Evolutionary conservation across 2,329 filamentous ascomycete species (phyloP).

Genomic region (Lizonia empirigonia): DNA sequence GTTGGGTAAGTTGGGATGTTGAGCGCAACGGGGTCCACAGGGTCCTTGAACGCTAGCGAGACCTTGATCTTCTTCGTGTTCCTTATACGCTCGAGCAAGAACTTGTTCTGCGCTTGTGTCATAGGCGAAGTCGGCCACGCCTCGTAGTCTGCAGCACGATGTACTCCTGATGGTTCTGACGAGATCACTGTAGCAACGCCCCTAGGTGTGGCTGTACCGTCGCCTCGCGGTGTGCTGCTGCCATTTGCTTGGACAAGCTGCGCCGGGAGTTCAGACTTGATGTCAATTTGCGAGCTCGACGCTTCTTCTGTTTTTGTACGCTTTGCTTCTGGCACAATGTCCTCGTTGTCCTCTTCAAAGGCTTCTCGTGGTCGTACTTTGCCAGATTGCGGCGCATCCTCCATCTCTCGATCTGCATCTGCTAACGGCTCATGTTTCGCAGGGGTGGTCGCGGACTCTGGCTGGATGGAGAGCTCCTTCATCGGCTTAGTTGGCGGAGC

Average conservation of each 20-base stretch:
- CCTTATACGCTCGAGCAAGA: slow-evolving; percentile 69
- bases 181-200: slow-evolving; percentile 35
- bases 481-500: slow-evolving; percentile 42
- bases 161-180: slow-evolving; percentile 38
- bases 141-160: slow-evolving; percentile 42
- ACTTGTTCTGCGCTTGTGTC: slow-evolving; percentile 64
- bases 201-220: slow-evolving; percentile 28
- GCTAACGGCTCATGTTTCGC: slow-evolving; percentile 26
- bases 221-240: slow-evolving; percentile 25
- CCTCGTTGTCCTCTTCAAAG: slow-evolving; percentile 66
- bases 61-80: slow-evolving; percentile 86
- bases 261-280: slow-evolving; percentile 51
- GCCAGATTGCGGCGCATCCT: slow-evolving; percentile 47
- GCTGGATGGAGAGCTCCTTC: slow-evolving; percentile 40
- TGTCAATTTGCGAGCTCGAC: slow-evolving; percentile 42
- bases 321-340: slow-evolving; percentile 70
- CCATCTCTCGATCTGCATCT: slow-evolving; percentile 43
- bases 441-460: slow-evolving; percentile 16
- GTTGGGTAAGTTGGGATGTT: slow-evolving; percentile 75
- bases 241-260: slow-evolving; percentile 34
- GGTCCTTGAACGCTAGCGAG: slow-evolving; percentile 74
- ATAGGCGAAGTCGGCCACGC: slow-evolving; percentile 42
- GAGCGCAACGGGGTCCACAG: slow-evolving; percentile 78
- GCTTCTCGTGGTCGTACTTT: slow-evolving; percentile 66
- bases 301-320: slow-evolving; percentile 72